Base-by-base conservation (phyloP, 371 early-diverging fungal species). In the Rhizopus microsporus region DNA sequence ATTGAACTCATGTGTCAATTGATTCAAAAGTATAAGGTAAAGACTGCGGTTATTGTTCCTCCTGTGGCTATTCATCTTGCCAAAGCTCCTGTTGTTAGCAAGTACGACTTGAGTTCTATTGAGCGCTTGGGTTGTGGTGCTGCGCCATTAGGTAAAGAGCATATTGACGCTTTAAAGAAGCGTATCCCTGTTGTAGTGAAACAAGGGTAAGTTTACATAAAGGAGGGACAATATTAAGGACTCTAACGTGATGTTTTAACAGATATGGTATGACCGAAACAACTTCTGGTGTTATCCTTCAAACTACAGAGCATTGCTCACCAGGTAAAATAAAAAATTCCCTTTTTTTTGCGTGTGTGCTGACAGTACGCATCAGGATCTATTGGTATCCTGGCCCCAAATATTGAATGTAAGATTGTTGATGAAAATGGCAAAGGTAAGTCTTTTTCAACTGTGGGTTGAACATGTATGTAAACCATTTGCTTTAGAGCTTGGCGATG, bases 141-240 rank as follows among this genome's bases (percentile, higher is more conserved):
- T n/a, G 95, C 96, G 1, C 95, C 95, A 17, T 76, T 96, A 5
- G 71, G 83, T 29, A 62, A 71, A 5, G 87, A 86, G 8, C 63
- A 90, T 0, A 55, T 78, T 33, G 39, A 67, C 6, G 64, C 64
- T 8, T 70, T 86, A 5, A 67, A 77, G 0, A 39, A 68, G 29
- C 59, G 64, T 4, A 67, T 88, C n/a, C 82, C 83, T 13, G 51
- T 51, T 3, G 48, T 68, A 34, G 57, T 73, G 15, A 76, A 65
- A 33, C 65, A 78, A 51, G 82, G 79, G 76, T 76, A 69, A 58
- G 8, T 37, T 37, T 13, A 37, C 0, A 10, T 17, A 16, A 7
- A 51, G 31, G 5, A 7, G 13, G 6, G 50, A 15, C 8, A 33
- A 16, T 40, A 10, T 33, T 38, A 37, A 23, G 13, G 1, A 30